phyloP scores from a whole-genome alignment of 2,329 filamentous ascomycete genomes.

The Penicillium olsonii region DNA sequence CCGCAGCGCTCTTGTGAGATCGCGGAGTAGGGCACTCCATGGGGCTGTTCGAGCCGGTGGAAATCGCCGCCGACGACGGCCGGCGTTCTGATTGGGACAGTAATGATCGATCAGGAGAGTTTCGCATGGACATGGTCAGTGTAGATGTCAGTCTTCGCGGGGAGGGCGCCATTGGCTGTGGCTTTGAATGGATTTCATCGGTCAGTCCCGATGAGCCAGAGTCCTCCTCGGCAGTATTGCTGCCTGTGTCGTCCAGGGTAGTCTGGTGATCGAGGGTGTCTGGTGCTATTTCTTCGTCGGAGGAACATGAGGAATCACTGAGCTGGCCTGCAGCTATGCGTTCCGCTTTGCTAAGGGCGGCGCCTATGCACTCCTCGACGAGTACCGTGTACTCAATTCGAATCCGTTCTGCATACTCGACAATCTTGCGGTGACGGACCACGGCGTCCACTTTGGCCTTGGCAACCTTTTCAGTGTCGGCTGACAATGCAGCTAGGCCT shows the following conservation, averaged over 20 bases:
- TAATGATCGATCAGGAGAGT: constrained; percentile 53
- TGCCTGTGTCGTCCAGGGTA: constrained; percentile 3
- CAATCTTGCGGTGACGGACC: constrained; percentile 83
- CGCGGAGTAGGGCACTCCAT: constrained; percentile 87
- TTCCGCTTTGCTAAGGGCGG: constrained; percentile 84
- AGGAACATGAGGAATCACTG: constrained; percentile 71
- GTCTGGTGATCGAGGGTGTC: constrained; percentile 25
- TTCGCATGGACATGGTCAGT: constrained; percentile 59
- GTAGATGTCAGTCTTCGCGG: constrained; percentile 44
- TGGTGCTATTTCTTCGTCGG: constrained; percentile 57
- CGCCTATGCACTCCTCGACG: constrained; percentile 93
- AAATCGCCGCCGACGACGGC: constrained; percentile 64
- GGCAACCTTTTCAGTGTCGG: constrained; percentile 82
- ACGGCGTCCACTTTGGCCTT: constrained; percentile 91
- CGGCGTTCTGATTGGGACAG: constrained; percentile 49
- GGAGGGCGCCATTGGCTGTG: constrained; percentile 14
- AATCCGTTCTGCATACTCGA: constrained; percentile 95
- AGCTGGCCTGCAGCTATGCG: constrained; percentile 82
- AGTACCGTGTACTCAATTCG: constrained; percentile 89
- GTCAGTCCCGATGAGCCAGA: constrained; percentile 8
- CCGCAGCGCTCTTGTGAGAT: constrained; percentile 68
- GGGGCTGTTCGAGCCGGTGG: constrained; percentile 85
- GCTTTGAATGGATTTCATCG: constrained; percentile 12
- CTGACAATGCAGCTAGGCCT: constrained; percentile 80
- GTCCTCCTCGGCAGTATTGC: constrained; percentile 9